phyloP scores from a whole-genome alignment of 2,329 filamentous ascomycete genomes.

The Beauveria rudraprayagi region DNA sequence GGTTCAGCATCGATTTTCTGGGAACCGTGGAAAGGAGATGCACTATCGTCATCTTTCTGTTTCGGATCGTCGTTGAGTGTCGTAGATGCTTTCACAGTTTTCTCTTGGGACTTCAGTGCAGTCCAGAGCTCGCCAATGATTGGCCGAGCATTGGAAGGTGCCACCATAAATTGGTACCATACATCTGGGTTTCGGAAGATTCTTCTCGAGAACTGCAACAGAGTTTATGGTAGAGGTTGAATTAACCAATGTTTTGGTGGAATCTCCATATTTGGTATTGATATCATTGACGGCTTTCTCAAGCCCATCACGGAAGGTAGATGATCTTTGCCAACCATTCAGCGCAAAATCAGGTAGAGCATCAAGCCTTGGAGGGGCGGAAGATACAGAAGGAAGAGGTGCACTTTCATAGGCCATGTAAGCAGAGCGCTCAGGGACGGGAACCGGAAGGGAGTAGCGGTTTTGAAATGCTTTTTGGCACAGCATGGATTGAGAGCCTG shows the following conservation, averaged over 20 bases:
- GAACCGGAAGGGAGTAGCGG: constrained; percentile 2
- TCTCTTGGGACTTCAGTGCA: not conserved
- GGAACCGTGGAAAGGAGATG: not conserved
- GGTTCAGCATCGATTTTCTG: not conserved
- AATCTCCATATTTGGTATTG: constrained; percentile 20
- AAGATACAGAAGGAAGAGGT: not conserved
- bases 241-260: not conserved
- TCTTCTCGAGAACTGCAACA: constrained; percentile 8
- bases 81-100: not conserved
- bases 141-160: not conserved
- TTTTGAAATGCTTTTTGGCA: not conserved
- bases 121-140: not conserved
- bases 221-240: constrained; percentile 6
- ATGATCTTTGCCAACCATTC: constrained; percentile 19
- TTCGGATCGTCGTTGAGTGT: not conserved
- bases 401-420: not conserved
- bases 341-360: constrained; percentile 20
- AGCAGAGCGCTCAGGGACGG: constrained; percentile 1
- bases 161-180: constrained; percentile 7
- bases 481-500: not conserved
- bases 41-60: not conserved
- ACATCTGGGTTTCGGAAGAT: constrained; percentile 14
- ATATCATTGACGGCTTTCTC: constrained; percentile 24
- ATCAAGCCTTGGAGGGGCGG: constrained; percentile 21
- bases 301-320: constrained; percentile 22